Percentiles rank a stretch among this genome's conserved stretches.
These are phyloP conservation scores for Cenchrus fungigraminus DNA, from an alignment of 176 grass and related monocot genomes.

Conservation along the genomic window DNA sequence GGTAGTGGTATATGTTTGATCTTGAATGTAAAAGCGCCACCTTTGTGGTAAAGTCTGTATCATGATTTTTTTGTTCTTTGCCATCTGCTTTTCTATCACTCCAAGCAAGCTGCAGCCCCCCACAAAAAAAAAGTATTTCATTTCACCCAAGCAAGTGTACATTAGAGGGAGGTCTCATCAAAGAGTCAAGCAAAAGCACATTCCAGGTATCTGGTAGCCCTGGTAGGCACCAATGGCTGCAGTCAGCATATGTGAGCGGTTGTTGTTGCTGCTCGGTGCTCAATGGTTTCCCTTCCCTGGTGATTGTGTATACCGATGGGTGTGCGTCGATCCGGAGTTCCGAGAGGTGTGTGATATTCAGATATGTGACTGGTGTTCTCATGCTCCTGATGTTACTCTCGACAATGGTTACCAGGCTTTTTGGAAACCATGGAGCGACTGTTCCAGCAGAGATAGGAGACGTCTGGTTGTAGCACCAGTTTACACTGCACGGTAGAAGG, in stretches of 20 bases:
- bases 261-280: slow-evolving; percentile 32
- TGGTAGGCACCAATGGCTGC: slow-evolving; percentile 74
- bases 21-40: background rate
- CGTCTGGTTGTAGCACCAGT: slow-evolving; percentile 63
- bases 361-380: slow-evolving; percentile 36
- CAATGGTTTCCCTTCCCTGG: slow-evolving; percentile 40
- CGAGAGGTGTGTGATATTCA: slow-evolving; percentile 52
- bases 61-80: background rate
- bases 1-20: background rate
- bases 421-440: slow-evolving; percentile 42
- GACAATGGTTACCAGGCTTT: slow-evolving; percentile 23
- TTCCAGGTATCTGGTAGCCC: slow-evolving; percentile 64
- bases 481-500: slow-evolving; percentile 29
- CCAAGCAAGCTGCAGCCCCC: background rate
- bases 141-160: slow-evolving; percentile 34
- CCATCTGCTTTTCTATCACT: background rate
- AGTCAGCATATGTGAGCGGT: slow-evolving; percentile 39
- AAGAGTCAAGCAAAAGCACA: slow-evolving; percentile 52
- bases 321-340: slow-evolving; percentile 52
- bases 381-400: slow-evolving; percentile 35
- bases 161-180: slow-evolving; percentile 15
- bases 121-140: background rate
- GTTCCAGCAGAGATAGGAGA: slow-evolving; percentile 33
- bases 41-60: background rate
- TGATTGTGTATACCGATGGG: slow-evolving; percentile 52